These are phyloP conservation scores for Talaromyces adpressus DNA, from an alignment of 495 filamentous ascomycete species.

Conservation along the genomic window DNA sequence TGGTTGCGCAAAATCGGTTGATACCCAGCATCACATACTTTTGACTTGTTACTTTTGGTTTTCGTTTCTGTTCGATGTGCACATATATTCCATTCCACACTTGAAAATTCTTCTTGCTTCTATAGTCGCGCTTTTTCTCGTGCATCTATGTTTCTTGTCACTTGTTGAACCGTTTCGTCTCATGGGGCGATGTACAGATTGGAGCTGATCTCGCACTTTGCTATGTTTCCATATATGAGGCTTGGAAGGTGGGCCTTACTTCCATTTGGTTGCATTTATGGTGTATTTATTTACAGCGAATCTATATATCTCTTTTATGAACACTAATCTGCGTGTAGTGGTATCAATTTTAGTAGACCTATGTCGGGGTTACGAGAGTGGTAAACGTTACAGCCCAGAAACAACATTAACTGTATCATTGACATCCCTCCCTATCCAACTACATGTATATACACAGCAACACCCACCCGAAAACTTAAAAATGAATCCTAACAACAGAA, in stretches of 20 bases:
- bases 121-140: neutral
- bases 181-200: neutral
- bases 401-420: neutral
- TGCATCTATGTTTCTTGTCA: neutral
- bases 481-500: slow-evolving; percentile 63
- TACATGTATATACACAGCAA: neutral
- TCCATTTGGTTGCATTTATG: neutral
- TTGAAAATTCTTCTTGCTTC: neutral
- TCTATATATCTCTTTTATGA: neutral
- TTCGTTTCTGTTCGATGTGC: neutral
- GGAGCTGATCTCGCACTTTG: neutral
- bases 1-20: neutral
- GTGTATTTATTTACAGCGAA: neutral
- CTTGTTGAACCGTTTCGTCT: neutral
- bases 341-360: neutral
- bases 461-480: slow-evolving; percentile 26
- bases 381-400: too few species aligned
- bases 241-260: neutral
- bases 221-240: neutral
- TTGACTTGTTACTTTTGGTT: neutral
- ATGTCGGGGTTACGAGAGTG: too few species aligned
- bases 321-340: neutral
- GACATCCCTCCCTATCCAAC: neutral
- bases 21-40: neutral
- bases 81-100: neutral